Evolutionary conservation across 164 flowering plant genomes (phyloP).

Genomic region (Euptelea pleiosperma): DNA sequence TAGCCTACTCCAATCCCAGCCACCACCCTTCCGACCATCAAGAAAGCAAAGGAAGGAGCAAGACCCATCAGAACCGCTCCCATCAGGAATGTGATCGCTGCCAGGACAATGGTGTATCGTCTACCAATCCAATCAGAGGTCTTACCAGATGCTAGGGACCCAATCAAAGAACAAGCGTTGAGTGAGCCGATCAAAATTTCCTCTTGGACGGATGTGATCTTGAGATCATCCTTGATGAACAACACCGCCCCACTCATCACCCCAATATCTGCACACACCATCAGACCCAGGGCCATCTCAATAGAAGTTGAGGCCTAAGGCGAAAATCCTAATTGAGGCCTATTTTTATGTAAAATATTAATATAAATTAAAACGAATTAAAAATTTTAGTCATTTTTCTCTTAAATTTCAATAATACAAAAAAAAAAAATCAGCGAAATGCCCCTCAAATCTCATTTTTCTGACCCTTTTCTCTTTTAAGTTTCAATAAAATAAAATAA

Average conservation of each 20-base stretch:
- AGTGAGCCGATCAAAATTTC: constrained; percentile 65
- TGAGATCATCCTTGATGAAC: constrained; percentile 51
- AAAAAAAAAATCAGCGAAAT: too few relatives aligned
- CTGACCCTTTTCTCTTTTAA: too few relatives aligned
- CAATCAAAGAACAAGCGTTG: constrained; percentile 59
- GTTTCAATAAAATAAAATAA: too few relatives aligned
- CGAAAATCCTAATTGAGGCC: too few relatives aligned
- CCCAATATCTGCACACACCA: constrained; percentile 57
- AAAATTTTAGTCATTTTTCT: too few relatives aligned
- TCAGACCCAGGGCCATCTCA: too few relatives aligned
- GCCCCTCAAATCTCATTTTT: too few relatives aligned
- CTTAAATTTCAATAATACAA: too few relatives aligned
- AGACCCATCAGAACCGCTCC: constrained; percentile 84
- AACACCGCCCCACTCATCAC: constrained; percentile 89
- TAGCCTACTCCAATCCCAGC: constrained; percentile 90
- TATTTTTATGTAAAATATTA: too few relatives aligned
- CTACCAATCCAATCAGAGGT: constrained; percentile 85
- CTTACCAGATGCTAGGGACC: constrained; percentile 69
- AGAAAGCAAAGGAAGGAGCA: constrained; percentile 50
- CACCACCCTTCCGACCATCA: constrained; percentile 58
- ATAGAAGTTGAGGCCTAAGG: too few relatives aligned
- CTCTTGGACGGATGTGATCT: constrained; percentile 41
- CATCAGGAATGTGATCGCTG: constrained; percentile 56
- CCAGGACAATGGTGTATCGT: constrained; percentile 67
- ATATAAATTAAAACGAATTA: too few relatives aligned